Percentiles rank a stretch among this genome's conserved stretches.
Evolutionary conservation across 768 basidiomycete genomes (phyloP).

Genomic region (Pluteus cervinus): DNA sequence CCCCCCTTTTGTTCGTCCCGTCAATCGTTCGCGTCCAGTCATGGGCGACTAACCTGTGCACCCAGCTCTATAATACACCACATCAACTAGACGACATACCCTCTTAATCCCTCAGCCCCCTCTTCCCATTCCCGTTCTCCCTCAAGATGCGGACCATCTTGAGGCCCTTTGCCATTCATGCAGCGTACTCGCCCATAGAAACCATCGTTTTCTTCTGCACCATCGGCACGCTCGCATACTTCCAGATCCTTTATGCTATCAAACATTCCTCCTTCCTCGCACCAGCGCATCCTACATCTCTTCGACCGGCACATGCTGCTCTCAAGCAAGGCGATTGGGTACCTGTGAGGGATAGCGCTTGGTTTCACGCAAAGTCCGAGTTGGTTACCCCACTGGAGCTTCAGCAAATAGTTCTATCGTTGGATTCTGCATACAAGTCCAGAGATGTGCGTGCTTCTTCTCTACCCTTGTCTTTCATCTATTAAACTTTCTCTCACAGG

Average conservation of each 20-base stretch:
- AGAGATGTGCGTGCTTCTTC: conserved; percentile 24
- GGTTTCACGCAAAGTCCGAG: conserved; percentile 31
- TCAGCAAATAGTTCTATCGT: conserved; percentile 66
- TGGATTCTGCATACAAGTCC: conserved; percentile 33
- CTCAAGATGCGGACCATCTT: conserved; percentile 51
- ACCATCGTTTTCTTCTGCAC: conserved; percentile 88
- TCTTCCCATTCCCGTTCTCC: not conserved
- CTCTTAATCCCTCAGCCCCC: not conserved
- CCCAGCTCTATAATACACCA: too few species aligned
- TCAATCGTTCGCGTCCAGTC: too few species aligned
- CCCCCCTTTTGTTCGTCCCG: too few species aligned
- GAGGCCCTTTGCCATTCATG: conserved; percentile 64
- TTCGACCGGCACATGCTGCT: conserved; percentile 52
- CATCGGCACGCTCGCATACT: conserved; percentile 89
- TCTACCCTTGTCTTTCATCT: conserved; percentile 1
- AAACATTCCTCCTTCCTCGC: conserved; percentile 83
- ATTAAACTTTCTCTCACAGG: conserved; percentile 14
- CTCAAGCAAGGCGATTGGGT: conserved; percentile 58
- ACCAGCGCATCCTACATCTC: conserved; percentile 35
- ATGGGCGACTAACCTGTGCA: too few species aligned
- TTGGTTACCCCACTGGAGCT: conserved; percentile 47
- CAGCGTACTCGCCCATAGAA: conserved; percentile 77
- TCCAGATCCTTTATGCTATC: conserved; percentile 86
- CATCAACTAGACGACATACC: not conserved
- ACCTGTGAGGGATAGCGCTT: conserved; percentile 47